phyloP scores from a whole-genome alignment of 176 grass and related monocot species.

The Lolium rigidum region DNA sequence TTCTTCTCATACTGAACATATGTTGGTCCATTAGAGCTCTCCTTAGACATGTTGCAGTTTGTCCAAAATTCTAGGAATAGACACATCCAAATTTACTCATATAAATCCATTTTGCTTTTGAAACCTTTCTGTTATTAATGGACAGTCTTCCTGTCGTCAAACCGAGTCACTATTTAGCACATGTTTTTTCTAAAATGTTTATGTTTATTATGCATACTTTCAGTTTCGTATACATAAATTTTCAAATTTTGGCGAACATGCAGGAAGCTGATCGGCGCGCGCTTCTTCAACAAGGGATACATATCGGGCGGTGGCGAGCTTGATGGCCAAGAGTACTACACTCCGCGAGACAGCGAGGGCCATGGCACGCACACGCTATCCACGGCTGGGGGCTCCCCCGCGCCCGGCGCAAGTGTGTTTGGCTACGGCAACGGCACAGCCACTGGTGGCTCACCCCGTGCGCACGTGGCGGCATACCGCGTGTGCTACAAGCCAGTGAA shows the following conservation, averaged over 20 bases:
- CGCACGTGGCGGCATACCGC: conserved; percentile 70
- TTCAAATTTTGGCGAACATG: background rate
- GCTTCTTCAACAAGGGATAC: conserved; percentile 86
- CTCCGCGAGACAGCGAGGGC: conserved; percentile 65
- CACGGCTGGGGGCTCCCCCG: conserved; percentile 59
- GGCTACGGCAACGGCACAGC: conserved; percentile 71
- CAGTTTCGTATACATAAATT: background rate
- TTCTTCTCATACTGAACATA: background rate
- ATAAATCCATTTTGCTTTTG: no score
- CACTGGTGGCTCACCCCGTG: conserved; percentile 56
- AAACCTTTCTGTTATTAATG: no score
- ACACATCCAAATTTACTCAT: no score
- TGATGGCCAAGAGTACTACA: conserved; percentile 42
- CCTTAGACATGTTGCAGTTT: no score
- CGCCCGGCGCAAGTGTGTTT: conserved; percentile 48
- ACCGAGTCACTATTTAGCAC: no score
- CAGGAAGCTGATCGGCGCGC: conserved; percentile 86
- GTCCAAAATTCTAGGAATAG: no score
- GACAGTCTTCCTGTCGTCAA: no score
- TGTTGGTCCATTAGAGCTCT: no score
- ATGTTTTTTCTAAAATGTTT: no score
- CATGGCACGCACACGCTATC: conserved; percentile 87
- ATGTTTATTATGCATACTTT: background rate
- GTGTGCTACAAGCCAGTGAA: conserved; percentile 68
- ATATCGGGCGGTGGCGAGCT: conserved; percentile 5